These are phyloP conservation scores for Rhizopogon roseolus DNA, from an alignment of 768 basidiomycete genomes.

Conservation along the genomic window DNA sequence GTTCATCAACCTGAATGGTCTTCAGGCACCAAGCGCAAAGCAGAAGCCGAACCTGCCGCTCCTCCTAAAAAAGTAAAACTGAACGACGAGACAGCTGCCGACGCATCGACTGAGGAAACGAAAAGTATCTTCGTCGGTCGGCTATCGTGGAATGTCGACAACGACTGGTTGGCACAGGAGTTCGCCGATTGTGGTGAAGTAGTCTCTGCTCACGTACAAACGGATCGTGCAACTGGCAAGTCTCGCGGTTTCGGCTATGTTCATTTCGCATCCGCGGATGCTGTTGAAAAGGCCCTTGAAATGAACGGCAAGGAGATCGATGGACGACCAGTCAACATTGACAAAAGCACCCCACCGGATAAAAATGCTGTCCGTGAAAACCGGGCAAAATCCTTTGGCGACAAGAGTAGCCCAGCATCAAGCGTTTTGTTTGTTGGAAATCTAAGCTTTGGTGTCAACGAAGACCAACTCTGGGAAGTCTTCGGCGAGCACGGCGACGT, in stretches of 20 bases:
- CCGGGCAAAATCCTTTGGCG: constrained; percentile 74
- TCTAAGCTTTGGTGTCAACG: constrained; percentile 71
- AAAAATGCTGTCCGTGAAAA: constrained; percentile 55
- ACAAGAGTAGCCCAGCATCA: constrained; percentile 61
- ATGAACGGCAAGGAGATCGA: constrained; percentile 89
- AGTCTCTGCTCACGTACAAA: constrained; percentile 82
- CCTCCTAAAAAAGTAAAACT: constrained; percentile 83
- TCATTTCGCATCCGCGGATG: constrained; percentile 63
- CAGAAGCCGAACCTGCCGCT: constrained; percentile 52
- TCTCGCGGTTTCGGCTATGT: constrained; percentile 87
- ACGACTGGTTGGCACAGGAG: constrained; percentile 89
- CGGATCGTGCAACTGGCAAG: constrained; percentile 75
- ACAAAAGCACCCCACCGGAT: constrained; percentile 66
- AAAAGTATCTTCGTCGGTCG: constrained; percentile 87
- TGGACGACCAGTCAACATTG: constrained; percentile 83
- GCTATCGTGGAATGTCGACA: constrained; percentile 95
- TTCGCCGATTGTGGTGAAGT: constrained; percentile 89
- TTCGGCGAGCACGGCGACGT: constrained; percentile 87
- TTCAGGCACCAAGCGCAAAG: constrained; percentile 71
- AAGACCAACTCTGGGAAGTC: constrained; percentile 85
- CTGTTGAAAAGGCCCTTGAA: constrained; percentile 75
- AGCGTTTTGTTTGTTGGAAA: constrained; percentile 88
- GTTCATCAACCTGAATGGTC: constrained; percentile 1
- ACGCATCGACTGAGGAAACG: constrained; percentile 38
- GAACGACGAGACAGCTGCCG: constrained; percentile 40